These are phyloP conservation scores for Anthostomella pinea DNA, from an alignment of 2,329 filamentous ascomycete genomes.

Conservation along the genomic window DNA sequence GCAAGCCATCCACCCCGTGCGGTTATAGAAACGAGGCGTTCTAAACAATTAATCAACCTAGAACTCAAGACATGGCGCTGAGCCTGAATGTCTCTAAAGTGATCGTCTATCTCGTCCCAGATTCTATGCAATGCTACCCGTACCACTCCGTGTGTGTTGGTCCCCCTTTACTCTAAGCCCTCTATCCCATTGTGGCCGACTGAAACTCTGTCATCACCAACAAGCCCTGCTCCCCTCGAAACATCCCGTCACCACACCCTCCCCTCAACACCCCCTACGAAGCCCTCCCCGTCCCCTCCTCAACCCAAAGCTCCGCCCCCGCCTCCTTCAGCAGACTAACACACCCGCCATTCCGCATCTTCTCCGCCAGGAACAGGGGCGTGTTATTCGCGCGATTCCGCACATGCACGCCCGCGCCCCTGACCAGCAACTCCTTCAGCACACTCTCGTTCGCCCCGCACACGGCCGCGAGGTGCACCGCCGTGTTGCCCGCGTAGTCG, in stretches of 20 bases:
- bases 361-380: constrained; percentile 60
- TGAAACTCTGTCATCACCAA: too few relatives aligned
- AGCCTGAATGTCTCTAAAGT: too few relatives aligned
- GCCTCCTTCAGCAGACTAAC: constrained; percentile 55
- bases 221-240: too few relatives aligned
- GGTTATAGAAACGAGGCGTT: too few relatives aligned
- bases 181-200: too few relatives aligned
- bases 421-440: constrained; percentile 55
- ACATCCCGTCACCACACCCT: background rate
- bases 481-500: constrained; percentile 81
- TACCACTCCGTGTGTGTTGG: too few relatives aligned
- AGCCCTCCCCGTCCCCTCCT: constrained; percentile 33
- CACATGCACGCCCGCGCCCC: constrained; percentile 65
- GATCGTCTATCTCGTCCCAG: too few relatives aligned
- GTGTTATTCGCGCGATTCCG: constrained; percentile 65
- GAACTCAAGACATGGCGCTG: too few relatives aligned
- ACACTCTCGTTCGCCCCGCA: constrained; percentile 49
- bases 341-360: constrained; percentile 53
- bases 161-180: too few relatives aligned
- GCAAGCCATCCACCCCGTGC: too few relatives aligned
- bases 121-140: too few relatives aligned
- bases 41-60: too few relatives aligned
- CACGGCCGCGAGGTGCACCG: constrained; percentile 56
- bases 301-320: constrained; percentile 58
- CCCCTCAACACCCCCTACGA: background rate